These are phyloP conservation scores for Phytopythium vexans DNA, from an alignment of 352 stramenopile genomes.

Conservation along the genomic window DNA sequence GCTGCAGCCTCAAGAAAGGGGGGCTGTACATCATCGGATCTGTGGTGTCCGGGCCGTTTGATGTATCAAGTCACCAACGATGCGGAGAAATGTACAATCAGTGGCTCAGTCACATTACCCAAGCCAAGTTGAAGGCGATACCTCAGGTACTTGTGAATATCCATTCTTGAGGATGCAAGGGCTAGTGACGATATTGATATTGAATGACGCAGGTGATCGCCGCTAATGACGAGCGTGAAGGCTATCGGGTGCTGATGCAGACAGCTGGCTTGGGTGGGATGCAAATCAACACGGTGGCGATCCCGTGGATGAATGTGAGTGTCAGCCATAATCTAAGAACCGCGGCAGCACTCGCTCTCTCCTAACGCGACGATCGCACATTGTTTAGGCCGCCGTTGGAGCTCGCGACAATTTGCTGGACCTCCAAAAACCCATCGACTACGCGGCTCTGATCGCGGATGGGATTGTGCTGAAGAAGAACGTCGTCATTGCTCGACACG, in stretches of 20 bases:
- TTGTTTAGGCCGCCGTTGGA: too few species aligned
- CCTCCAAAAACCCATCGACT: constrained; percentile 18
- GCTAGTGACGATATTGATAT: background rate
- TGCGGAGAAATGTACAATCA: constrained; percentile 35
- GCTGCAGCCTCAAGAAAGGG: constrained; percentile 79
- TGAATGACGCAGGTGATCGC: constrained; percentile 48
- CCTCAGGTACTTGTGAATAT: constrained; percentile 17
- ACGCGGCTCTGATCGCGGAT: constrained; percentile 44
- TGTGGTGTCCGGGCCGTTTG: constrained; percentile 45
- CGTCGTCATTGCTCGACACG: constrained; percentile 48
- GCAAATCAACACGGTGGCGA: constrained; percentile 70
- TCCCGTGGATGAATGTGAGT: constrained; percentile 44
- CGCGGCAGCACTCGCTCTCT: too few species aligned
- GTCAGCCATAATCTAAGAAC: too few species aligned
- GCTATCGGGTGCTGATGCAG: constrained; percentile 68
- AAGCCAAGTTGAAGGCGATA: constrained; percentile 45
- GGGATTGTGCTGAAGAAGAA: constrained; percentile 54
- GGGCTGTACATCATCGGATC: constrained; percentile 72
- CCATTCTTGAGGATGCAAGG: too few species aligned
- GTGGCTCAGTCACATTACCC: constrained; percentile 44
- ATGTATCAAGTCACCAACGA: constrained; percentile 15
- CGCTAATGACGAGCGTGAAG: constrained; percentile 32
- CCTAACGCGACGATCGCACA: too few species aligned
- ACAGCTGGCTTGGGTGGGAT: constrained; percentile 67
- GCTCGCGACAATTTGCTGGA: constrained; percentile 4